These are phyloP conservation scores for Persicaria tinctoria DNA, from an alignment of 148 eudicot genomes.

Conservation along the genomic window DNA sequence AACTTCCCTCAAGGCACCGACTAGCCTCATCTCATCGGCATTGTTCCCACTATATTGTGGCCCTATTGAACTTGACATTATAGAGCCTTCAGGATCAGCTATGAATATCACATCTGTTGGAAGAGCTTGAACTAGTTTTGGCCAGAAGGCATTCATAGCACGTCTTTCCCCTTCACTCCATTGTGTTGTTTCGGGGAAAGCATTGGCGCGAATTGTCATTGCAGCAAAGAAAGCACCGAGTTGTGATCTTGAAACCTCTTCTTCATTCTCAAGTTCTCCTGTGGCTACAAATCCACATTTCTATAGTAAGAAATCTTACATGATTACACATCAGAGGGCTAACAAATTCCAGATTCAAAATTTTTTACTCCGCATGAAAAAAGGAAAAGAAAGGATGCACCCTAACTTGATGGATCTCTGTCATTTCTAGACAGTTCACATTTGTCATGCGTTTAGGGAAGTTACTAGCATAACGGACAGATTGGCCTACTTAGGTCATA, in stretches of 20 bases:
- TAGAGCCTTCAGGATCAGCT: slow-evolving; percentile 97
- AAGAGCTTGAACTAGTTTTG: slow-evolving; percentile 62
- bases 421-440: no score
- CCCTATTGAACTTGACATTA: slow-evolving; percentile 82
- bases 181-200: slow-evolving; percentile 88
- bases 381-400: neutral
- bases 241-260: slow-evolving; percentile 71
- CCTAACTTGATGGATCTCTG: no score
- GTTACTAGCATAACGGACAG: no score
- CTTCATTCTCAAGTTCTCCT: slow-evolving; percentile 82
- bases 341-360: neutral
- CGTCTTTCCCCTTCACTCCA: slow-evolving; percentile 96
- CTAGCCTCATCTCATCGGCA: slow-evolving; percentile 87
- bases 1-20: slow-evolving; percentile 93
- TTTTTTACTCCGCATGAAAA: neutral
- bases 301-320: neutral
- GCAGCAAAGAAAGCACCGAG: slow-evolving; percentile 96
- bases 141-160: slow-evolving; percentile 87
- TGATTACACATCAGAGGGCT: neutral
- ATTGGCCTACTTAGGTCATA: no score
- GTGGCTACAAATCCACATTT: slow-evolving; percentile 44
- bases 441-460: no score
- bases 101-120: slow-evolving; percentile 79
- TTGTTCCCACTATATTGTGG: slow-evolving; percentile 77
- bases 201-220: slow-evolving; percentile 92